phyloP scores from a whole-genome alignment of 345 rosid genomes.

The Populus davidiana region DNA sequence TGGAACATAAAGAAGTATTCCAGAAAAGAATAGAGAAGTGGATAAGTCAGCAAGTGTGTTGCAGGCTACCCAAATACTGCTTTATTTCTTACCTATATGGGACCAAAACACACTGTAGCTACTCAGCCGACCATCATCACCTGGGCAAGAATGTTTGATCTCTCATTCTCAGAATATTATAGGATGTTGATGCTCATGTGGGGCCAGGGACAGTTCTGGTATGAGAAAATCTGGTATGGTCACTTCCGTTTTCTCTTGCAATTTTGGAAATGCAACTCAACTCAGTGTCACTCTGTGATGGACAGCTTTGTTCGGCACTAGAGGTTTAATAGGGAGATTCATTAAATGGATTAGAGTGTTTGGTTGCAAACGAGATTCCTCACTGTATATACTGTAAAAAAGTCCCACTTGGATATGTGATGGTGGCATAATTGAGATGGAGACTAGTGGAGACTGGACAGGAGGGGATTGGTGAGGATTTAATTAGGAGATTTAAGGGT shows the following conservation, averaged over 20 bases:
- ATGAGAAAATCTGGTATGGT: slow-evolving; percentile 20
- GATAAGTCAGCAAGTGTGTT: slow-evolving; percentile 1
- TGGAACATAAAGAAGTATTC: slow-evolving; percentile 18
- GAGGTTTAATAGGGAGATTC: background rate
- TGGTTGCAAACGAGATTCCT: background rate
- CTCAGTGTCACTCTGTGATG: background rate
- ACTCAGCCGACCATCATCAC: slow-evolving; percentile 29
- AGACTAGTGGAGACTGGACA: background rate
- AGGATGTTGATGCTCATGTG: slow-evolving; percentile 18
- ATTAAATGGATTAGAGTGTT: background rate
- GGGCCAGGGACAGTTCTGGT: slow-evolving; percentile 10
- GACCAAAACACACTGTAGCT: background rate
- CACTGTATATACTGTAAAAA: too few relatives aligned
- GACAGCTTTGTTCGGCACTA: slow-evolving; percentile 13
- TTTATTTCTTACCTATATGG: slow-evolving; percentile 1
- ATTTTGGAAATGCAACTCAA: slow-evolving; percentile 10
- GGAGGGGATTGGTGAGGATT: slow-evolving; percentile 8
- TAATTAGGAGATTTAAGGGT: background rate
- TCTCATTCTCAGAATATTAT: slow-evolving; percentile 8
- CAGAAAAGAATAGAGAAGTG: slow-evolving; percentile 16
- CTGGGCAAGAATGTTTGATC: slow-evolving; percentile 3
- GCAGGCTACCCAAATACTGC: slow-evolving; percentile 23
- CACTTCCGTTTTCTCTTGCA: background rate
- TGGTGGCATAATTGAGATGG: background rate
- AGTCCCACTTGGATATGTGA: too few relatives aligned